These are phyloP conservation scores for Apiotrichum sp. DNA, from an alignment of 1,284 basidiomycete genomes.

Conservation along the genomic window DNA sequence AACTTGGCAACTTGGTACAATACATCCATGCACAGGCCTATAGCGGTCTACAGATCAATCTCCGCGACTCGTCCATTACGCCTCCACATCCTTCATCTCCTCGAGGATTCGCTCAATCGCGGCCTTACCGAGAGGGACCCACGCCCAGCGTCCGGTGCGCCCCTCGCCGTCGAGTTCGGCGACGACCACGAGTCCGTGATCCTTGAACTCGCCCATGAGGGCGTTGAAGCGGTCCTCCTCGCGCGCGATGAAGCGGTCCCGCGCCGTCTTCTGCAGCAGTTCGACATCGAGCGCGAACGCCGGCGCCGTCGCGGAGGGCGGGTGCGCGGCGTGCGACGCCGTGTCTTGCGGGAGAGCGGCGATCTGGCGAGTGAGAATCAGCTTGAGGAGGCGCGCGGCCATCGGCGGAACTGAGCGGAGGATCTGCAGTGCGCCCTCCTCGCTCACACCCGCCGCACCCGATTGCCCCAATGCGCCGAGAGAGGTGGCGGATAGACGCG, in stretches of 20 bases:
- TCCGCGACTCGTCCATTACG: background rate
- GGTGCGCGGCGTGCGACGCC: slow-evolving; percentile 18
- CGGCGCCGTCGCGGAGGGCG: slow-evolving; percentile 26
- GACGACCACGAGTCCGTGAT: slow-evolving; percentile 71
- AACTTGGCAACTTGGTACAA: too few relatives aligned
- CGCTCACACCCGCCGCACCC: slow-evolving; percentile 56
- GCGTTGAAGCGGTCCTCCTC: slow-evolving; percentile 76
- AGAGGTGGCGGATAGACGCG: slow-evolving; percentile 28
- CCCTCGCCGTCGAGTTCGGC: slow-evolving; percentile 44
- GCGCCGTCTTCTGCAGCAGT: slow-evolving; percentile 37
- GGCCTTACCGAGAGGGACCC: slow-evolving; percentile 75
- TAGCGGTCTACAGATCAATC: too few relatives aligned
- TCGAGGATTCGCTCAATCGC: slow-evolving; percentile 44
- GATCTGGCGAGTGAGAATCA: slow-evolving; percentile 63
- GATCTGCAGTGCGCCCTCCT: slow-evolving; percentile 75
- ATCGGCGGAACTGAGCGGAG: slow-evolving; percentile 78
- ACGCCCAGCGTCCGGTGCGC: slow-evolving; percentile 53
- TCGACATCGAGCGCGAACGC: slow-evolving; percentile 43
- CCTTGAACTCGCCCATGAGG: slow-evolving; percentile 77
- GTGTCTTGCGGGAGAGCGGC: slow-evolving; percentile 52
- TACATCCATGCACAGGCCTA: too few relatives aligned
- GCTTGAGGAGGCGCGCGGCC: slow-evolving; percentile 68
- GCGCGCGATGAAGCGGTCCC: slow-evolving; percentile 74
- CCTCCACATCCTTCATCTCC: slow-evolving; percentile 30
- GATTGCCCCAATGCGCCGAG: slow-evolving; percentile 14